Evolutionary conservation across 208 protist genomes (phyloP).

Genomic region (Crithidia expoeki): DNA sequence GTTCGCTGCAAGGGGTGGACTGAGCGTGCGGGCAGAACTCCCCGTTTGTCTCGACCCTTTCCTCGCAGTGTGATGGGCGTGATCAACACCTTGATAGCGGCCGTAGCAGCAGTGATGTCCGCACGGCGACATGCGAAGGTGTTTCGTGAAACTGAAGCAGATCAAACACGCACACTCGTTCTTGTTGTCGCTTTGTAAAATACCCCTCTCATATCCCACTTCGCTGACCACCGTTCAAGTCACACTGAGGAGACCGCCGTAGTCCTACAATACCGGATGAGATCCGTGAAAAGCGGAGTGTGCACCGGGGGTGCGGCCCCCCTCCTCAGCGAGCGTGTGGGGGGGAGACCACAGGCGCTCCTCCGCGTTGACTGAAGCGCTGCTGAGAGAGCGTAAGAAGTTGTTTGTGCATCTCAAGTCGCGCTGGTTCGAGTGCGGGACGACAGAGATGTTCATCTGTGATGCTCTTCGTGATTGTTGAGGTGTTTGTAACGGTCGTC

Average conservation of each 20-base stretch:
- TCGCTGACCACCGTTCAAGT: neutral
- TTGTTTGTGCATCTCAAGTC: neutral
- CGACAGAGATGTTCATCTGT: neutral
- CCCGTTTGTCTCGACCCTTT: slow-evolving; percentile 3
- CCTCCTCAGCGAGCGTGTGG: neutral
- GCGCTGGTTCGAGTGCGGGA: neutral
- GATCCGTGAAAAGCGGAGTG: neutral
- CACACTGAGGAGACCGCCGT: neutral
- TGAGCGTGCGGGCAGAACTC: neutral
- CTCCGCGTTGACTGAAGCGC: neutral
- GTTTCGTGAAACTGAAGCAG: slow-evolving; percentile 17
- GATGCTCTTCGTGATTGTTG: neutral
- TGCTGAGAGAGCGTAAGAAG: slow-evolving; percentile 3
- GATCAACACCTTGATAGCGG: slow-evolving; percentile 11
- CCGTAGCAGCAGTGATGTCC: slow-evolving; percentile 34
- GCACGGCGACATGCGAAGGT: slow-evolving; percentile 33
- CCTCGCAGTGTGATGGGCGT: slow-evolving; percentile 2
- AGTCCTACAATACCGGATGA: neutral
- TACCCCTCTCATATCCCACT: neutral
- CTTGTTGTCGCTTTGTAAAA: slow-evolving; percentile 6
- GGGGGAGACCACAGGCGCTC: neutral
- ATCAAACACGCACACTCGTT: slow-evolving; percentile 27
- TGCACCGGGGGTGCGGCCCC: neutral
- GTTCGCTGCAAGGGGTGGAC: neutral
- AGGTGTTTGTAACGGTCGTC: neutral